Percentiles rank a stretch among this genome's conserved stretches.
Conservation (phyloP, 345 rosid species). For the Raphanus raphanistrum region DNA sequence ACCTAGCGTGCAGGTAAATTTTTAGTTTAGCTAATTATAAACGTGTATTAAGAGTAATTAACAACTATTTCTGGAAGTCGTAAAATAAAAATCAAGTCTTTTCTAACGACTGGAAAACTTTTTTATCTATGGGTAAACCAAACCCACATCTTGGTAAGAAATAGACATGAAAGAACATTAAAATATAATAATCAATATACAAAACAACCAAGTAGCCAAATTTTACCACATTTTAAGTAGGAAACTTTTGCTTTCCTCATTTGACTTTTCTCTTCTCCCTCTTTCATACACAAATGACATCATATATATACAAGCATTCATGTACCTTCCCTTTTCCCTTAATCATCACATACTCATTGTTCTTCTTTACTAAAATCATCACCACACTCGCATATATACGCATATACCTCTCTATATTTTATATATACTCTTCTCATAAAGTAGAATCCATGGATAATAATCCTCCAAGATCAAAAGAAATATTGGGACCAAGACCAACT, state of each 20-base stretch:
- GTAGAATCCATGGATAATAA: slow-evolving; percentile 43
- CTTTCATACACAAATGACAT: slow-evolving; percentile 15
- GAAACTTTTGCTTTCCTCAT: slow-evolving; percentile 22
- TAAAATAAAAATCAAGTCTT: slow-evolving; percentile 9
- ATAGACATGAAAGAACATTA: slow-evolving; percentile 8
- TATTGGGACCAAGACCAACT: slow-evolving; percentile 79
- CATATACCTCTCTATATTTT: background rate
- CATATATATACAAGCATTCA: slow-evolving; percentile 31
- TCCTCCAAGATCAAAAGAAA: slow-evolving; percentile 66
- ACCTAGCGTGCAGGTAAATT: background rate
- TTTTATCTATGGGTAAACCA: slow-evolving; percentile 9
- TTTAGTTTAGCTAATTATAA: background rate
- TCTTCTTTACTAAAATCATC: slow-evolving; percentile 26
- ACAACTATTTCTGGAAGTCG: background rate
- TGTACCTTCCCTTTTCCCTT: slow-evolving; percentile 24
- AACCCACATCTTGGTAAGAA: slow-evolving; percentile 32
- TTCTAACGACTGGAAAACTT: slow-evolving; percentile 24
- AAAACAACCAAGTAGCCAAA: slow-evolving; percentile 35
- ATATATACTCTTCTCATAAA: background rate
- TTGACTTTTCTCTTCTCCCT: slow-evolving; percentile 35
- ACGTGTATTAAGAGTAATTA: background rate
- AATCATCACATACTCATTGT: slow-evolving; percentile 35
- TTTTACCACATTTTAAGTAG: slow-evolving; percentile 36
- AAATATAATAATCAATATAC: slow-evolving; percentile 11
- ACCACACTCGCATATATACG: slow-evolving; percentile 7